A percentile compares a stretch with the other conserved stretches of the same genome.
Evolutionary conservation across 2,329 filamentous ascomycete species (phyloP).

Genomic region (Calonectria naviculata): DNA sequence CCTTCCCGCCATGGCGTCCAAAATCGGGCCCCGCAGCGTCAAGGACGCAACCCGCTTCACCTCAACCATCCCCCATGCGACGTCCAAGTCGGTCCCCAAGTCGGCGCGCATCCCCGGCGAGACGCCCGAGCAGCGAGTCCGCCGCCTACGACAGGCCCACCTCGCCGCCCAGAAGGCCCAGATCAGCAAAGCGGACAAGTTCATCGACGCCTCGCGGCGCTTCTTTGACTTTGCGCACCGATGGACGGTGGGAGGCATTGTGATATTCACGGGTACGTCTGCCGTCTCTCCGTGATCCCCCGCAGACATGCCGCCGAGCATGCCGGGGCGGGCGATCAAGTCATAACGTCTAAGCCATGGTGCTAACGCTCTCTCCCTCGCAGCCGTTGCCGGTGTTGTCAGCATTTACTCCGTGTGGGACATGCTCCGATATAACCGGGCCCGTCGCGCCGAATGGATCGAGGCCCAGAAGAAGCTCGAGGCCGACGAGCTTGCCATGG

Average conservation of each 20-base stretch:
- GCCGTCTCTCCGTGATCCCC: background rate
- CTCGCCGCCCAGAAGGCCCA: constrained; percentile 72
- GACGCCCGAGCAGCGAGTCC: constrained; percentile 76
- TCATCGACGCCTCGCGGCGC: constrained; percentile 60
- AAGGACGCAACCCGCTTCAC: constrained; percentile 82
- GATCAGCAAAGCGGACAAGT: constrained; percentile 62
- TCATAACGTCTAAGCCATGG: background rate
- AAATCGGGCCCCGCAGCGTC: constrained; percentile 72
- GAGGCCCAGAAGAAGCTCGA: constrained; percentile 65
- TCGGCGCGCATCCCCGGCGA: constrained; percentile 57
- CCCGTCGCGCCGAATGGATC: constrained; percentile 68
- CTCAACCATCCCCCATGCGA: constrained; percentile 69
- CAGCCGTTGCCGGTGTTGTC: constrained; percentile 65
- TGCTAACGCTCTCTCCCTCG: constrained; percentile 8
- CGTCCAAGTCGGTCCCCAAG: constrained; percentile 63
- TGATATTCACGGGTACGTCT: constrained; percentile 66
- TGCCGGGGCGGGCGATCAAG: background rate
- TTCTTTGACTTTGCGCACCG: constrained; percentile 68
- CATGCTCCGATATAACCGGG: constrained; percentile 71
- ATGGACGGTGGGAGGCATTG: constrained; percentile 64
- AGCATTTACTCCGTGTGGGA: constrained; percentile 70
- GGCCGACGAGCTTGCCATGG: constrained; percentile 65
- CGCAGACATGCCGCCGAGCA: background rate
- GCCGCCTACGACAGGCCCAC: constrained; percentile 74
- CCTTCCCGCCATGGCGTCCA: constrained; percentile 51